Base-by-base conservation (phyloP, 176 grass and related monocot genomes). In the Calamus simplicifolius region DNA sequence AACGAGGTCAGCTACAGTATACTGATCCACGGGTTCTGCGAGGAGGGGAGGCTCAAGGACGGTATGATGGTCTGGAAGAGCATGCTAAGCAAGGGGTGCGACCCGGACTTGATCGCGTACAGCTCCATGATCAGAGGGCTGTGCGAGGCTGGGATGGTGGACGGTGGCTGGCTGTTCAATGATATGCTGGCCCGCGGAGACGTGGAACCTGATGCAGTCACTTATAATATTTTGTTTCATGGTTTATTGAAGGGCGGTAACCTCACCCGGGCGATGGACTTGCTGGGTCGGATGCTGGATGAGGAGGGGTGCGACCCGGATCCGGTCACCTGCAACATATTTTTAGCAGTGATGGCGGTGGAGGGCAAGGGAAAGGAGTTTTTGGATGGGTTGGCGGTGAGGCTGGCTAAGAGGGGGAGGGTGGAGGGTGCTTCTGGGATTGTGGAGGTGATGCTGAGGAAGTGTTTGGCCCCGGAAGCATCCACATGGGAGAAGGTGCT, bases 41-140 rank as follows among this genome's bases (percentile, higher is more conserved):
- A 78, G 59, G 49, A 75, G 21, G 87, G 92, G 29, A 87, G 55
- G 83, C 66, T 90, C 27, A 90, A 91, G 75, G 80, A 97, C 57
- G 81, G 83, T 52, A 85, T 91, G 92, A 97, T 91, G 87, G 78
- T 90, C 21, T 97, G 92, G 92, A 97, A 91, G 75, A 57, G 85
- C 80, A 97, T 97, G 92, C 61, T 87, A 56, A 69, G 16, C 27
- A 55, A 54, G 73, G 92, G 84, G 12, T 88, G 80, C 51, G 25
- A 52, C 16, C 87, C 92, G 13, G 84, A 97, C 61, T 82, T 70
- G 38, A 69, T 97, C 52, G 87, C 86, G 12, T 91, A 91, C 80
- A 91, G 76, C 58, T 90, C 87, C 4, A 97, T 91, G 78, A 91
- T 97, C 75, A 90, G 85, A 75, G 87, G 84, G 13, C 68, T 97